Base-by-base conservation (phyloP, 495 filamentous ascomycete genomes). In the Trichoderma erinaceum region DNA sequence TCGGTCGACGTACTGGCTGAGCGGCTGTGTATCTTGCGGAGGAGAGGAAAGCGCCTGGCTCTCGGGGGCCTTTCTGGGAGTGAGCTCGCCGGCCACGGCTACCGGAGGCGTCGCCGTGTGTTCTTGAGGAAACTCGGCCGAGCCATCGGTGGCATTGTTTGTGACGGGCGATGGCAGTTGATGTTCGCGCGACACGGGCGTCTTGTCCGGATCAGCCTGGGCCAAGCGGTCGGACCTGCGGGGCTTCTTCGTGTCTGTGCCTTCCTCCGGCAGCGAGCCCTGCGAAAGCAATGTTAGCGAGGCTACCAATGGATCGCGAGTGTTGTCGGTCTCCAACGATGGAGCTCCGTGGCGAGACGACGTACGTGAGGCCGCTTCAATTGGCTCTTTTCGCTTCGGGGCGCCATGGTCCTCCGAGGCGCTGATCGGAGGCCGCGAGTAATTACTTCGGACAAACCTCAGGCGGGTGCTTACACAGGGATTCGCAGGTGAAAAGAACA, bases 121-220 rank as follows among this genome's bases (percentile, higher is more conserved):
- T 72, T 85, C 83, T 52, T 85, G 77, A 7, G 27, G 56, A 27
- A 61, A 25, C 41, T 85, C 87, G 48, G 70, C 70, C 35, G 77
- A 73, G 11, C 84, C 81, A 41, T 85, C 89, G 58, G 87, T 89
- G 68, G 85, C 76, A 56, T 83, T 77, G 69, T 92, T 82, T 0
- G 92, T 96, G 67, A 94, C 73, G 11, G 93, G 93, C 5, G 92
- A 92, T n/a, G 91, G 93, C 4, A 96, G 84, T 67, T 92, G 89
- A 35, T 85, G 78, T 69, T 87, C 84, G 35, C 41, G 35, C 61
- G 80, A 78, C 63, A 90, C 81, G 41, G 87, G 89, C 2, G 81
- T 84, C 71, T 89, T 86, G 61, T 76, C 75, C 63, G 81, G 78
- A 44, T 76, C 76, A 46, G 79, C 74, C 66, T 82, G 78, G 11